phyloP scores from a whole-genome alignment of 1,284 basidiomycete genomes.

The Xerocomus minutiporus region DNA sequence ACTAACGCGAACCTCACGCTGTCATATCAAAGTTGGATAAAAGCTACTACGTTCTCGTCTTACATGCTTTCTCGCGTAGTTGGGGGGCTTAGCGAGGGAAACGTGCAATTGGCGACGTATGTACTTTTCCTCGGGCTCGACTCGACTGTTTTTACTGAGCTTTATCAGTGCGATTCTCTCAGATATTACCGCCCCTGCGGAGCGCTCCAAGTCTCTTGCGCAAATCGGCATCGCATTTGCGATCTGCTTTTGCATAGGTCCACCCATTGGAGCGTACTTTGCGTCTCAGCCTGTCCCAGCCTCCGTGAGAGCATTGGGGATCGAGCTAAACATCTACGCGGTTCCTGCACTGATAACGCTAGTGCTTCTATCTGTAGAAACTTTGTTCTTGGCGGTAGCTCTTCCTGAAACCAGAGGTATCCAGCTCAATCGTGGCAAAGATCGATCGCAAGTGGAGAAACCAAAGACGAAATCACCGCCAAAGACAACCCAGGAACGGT shows the following conservation, averaged over 20 bases:
- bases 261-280: slow-evolving; percentile 80
- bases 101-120: slow-evolving; percentile 77
- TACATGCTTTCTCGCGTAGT: slow-evolving; percentile 87
- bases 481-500: slow-evolving; percentile 46
- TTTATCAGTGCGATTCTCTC: slow-evolving; percentile 75
- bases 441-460: slow-evolving; percentile 21
- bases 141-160: neutral
- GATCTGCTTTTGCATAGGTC: slow-evolving; percentile 84
- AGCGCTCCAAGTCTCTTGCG: slow-evolving; percentile 80
- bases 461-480: slow-evolving; percentile 22
- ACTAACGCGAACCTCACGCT: neutral
- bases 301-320: slow-evolving; percentile 53
- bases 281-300: slow-evolving; percentile 64
- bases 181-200: slow-evolving; percentile 75
- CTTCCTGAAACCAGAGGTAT: slow-evolving; percentile 74
- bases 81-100: slow-evolving; percentile 86
- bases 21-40: slow-evolving; percentile 63
- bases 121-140: slow-evolving; percentile 23
- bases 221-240: slow-evolving; percentile 92
- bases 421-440: slow-evolving; percentile 27
- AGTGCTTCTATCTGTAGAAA: slow-evolving; percentile 65
- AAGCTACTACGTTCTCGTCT: slow-evolving; percentile 80
- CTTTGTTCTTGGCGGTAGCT: slow-evolving; percentile 64
- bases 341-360: slow-evolving; percentile 77
- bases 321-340: slow-evolving; percentile 80